Percentiles rank a stretch among this genome's conserved stretches.
These are phyloP conservation scores for Exophiala sp. DNA, from an alignment of 2,329 filamentous ascomycete species.

Conservation along the genomic window DNA sequence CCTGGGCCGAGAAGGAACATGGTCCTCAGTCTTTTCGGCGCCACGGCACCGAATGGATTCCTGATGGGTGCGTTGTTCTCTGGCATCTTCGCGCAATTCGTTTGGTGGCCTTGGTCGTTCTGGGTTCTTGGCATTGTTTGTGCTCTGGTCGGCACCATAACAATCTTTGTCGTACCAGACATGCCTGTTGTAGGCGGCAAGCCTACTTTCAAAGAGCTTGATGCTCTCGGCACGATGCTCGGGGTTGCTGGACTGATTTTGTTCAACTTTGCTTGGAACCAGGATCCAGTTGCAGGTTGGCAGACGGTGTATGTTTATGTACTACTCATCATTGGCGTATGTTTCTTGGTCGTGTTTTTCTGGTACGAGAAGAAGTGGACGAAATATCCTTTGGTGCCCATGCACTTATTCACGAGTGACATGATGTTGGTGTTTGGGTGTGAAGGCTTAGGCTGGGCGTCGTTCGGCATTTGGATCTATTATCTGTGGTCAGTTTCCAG, in stretches of 20 bases:
- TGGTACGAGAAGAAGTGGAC: constrained; percentile 42
- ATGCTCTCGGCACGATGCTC: constrained; percentile 45
- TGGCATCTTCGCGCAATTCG: constrained; percentile 36
- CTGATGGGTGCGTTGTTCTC: constrained; percentile 43
- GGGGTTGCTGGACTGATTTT: constrained; percentile 52
- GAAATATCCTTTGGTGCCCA: constrained; percentile 43
- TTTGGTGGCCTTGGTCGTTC: constrained; percentile 53
- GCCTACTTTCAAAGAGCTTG: constrained; percentile 29
- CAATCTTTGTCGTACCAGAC: constrained; percentile 40
- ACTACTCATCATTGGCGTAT: constrained; percentile 45
- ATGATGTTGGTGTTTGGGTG: constrained; percentile 31
- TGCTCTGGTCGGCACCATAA: constrained; percentile 35
- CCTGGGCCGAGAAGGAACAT: constrained; percentile 45
- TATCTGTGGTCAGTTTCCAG: constrained; percentile 19
- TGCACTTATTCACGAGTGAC: constrained; percentile 42
- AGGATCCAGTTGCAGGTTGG: constrained; percentile 50
- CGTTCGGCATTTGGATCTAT: constrained; percentile 39
- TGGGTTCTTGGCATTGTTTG: constrained; percentile 45
- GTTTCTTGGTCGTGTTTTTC: constrained; percentile 46
- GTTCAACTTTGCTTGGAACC: constrained; percentile 56
- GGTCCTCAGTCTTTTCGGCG: constrained; percentile 49
- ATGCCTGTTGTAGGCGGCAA: constrained; percentile 30
- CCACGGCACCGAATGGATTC: constrained; percentile 45
- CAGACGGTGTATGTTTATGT: constrained; percentile 45
- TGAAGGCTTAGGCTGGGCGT: constrained; percentile 39